These are phyloP conservation scores for Phytophthora sojae DNA, from an alignment of 352 stramenopile species.

Conservation along the genomic window DNA sequence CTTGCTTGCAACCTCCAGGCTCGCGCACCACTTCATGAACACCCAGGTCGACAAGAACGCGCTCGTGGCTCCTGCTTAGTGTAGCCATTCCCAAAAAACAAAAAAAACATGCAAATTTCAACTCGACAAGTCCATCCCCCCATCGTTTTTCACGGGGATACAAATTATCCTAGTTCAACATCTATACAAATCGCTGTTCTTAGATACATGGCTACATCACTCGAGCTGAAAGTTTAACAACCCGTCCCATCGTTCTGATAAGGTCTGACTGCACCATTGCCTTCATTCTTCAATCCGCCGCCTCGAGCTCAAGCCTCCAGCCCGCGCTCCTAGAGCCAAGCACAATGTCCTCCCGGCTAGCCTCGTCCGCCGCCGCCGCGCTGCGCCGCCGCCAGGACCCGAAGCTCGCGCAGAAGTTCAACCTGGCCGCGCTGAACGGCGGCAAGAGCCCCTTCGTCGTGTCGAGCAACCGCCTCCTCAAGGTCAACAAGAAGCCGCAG, in stretches of 20 bases:
- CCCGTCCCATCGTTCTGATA: conserved; percentile 2
- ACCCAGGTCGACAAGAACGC: no score
- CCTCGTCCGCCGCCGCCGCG: conserved; percentile 9
- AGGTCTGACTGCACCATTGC: no score
- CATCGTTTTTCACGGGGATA: no score
- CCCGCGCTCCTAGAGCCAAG: background rate
- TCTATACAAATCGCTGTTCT: background rate
- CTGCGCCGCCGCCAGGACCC: conserved; percentile 35
- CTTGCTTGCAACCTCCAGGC: no score
- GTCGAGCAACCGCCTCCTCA: conserved; percentile 62
- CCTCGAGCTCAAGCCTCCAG: background rate
- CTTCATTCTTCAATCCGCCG: conserved; percentile 10
- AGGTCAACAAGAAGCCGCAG: conserved; percentile 38
- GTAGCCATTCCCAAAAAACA: no score
- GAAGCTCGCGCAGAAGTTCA: conserved; percentile 69
- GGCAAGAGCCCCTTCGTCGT: conserved; percentile 79
- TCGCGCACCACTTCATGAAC: no score
- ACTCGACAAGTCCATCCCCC: no score
- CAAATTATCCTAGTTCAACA: no score
- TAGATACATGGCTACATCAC: conserved; percentile 4
- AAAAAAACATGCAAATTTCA: no score
- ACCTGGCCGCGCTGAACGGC: conserved; percentile 64
- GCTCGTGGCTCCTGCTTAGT: no score
- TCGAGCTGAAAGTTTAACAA: background rate
- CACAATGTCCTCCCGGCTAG: conserved; percentile 30